These are phyloP conservation scores for Eutrema heterophyllum DNA, from an alignment of 345 rosid genomes.

Conservation along the genomic window DNA sequence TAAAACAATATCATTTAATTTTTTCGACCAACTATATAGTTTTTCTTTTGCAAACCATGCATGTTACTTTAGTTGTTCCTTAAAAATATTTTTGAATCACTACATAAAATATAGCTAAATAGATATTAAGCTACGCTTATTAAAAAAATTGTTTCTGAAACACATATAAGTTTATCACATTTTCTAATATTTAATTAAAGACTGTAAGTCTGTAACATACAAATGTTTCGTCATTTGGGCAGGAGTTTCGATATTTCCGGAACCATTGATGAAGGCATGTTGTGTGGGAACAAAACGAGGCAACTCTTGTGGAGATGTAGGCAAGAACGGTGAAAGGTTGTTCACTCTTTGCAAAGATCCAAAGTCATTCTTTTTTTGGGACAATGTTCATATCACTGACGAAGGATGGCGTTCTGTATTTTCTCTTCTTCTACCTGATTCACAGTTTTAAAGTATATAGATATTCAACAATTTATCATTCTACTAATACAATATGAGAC, in stretches of 20 bases:
- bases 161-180: no score
- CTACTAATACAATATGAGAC: neutral
- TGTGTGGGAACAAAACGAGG: constrained; percentile 35
- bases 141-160: no score
- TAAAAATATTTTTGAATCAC: no score
- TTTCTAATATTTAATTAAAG: no score
- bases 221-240: constrained; percentile 11
- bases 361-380: constrained; percentile 60
- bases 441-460: neutral
- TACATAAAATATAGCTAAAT: no score
- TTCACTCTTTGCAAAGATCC: constrained; percentile 49
- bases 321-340: constrained; percentile 33
- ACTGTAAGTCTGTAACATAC: neutral
- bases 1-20: no score
- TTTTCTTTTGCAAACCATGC: no score
- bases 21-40: no score
- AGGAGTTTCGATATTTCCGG: constrained; percentile 40
- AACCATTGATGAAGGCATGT: constrained; percentile 55
- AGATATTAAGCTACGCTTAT: no score
- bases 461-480: neutral
- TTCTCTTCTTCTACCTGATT: constrained; percentile 22
- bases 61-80: no score
- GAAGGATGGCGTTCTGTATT: constrained; percentile 55
- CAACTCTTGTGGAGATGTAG: constrained; percentile 40
- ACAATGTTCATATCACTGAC: constrained; percentile 48